These are phyloP conservation scores for Solanum pimpinellifolium DNA, from an alignment of 257 asterid genomes.

Conservation along the genomic window DNA sequence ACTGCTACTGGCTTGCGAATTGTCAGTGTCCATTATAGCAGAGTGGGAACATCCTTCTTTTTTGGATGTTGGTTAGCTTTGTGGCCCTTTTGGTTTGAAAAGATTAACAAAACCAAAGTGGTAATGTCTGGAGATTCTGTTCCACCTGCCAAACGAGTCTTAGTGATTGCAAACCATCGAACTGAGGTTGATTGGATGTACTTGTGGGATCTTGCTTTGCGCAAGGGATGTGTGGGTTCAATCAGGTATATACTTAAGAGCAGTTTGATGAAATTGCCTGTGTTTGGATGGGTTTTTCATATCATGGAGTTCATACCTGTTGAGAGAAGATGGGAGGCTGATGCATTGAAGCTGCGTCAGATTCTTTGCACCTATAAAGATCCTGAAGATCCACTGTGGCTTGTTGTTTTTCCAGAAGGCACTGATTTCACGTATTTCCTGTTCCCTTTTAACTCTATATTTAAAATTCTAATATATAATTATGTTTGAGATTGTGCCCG, in stretches of 20 bases:
- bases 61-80: conserved; percentile 83
- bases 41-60: conserved; percentile 46
- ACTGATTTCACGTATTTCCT: conserved; percentile 77
- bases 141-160: conserved; percentile 50
- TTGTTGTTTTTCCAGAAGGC: conserved; percentile 92
- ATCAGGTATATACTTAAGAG: conserved; percentile 73
- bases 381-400: conserved; percentile 73
- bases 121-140: conserved; percentile 73
- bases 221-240: conserved; percentile 58
- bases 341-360: conserved; percentile 35
- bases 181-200: conserved; percentile 98
- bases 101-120: conserved; percentile 62
- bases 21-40: conserved; percentile 51
- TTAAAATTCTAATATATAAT: background rate
- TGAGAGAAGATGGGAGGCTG: conserved; percentile 85
- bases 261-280: conserved; percentile 79
- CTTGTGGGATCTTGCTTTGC: conserved; percentile 82
- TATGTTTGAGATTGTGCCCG: background rate
- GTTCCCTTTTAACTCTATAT: conserved; percentile 2
- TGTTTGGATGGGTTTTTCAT: conserved; percentile 91
- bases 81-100: conserved; percentile 86
- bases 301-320: conserved; percentile 80
- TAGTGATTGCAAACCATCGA: conserved; percentile 74
- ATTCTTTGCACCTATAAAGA: conserved; percentile 50
- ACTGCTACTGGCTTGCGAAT: conserved; percentile 44